Conservation (phyloP, 1,284 basidiomycete genomes). For the Trametes sp. region DNA sequence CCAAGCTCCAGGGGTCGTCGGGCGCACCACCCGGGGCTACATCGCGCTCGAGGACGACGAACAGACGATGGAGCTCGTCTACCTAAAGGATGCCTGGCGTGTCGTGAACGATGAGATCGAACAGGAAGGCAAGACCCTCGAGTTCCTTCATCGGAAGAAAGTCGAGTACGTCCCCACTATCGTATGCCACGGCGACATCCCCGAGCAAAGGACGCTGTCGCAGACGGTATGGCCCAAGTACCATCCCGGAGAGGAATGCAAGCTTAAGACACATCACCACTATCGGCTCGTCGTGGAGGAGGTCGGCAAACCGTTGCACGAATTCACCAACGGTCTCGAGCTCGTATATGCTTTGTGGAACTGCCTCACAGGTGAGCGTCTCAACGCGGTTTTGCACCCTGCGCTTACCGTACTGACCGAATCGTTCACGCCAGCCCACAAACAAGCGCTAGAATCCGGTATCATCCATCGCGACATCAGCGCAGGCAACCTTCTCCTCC, state of each 20-base stretch:
- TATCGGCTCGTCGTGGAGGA: background rate
- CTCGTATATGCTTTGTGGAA: background rate
- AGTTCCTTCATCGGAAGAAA: background rate
- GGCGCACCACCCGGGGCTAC: constrained; percentile 18
- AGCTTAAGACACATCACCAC: background rate
- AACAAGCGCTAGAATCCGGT: background rate
- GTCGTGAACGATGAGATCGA: background rate
- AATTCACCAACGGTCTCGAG: background rate
- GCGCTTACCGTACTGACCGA: background rate
- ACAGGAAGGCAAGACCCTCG: background rate
- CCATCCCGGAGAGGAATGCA: background rate
- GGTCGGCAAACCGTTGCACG: background rate
- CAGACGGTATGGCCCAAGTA: background rate
- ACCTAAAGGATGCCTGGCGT: background rate
- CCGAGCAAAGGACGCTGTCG: background rate
- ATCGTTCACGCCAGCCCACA: background rate
- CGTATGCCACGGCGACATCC: background rate
- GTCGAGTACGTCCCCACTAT: background rate
- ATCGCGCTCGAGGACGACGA: constrained; percentile 22
- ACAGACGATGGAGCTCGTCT: background rate
- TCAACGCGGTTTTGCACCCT: background rate
- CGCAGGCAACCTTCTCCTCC: background rate
- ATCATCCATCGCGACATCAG: constrained; percentile 4
- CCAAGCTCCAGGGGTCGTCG: constrained; percentile 6
- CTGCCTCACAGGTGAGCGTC: background rate